Percentiles rank a stretch among this genome's conserved stretches.
phyloP scores from a whole-genome alignment of 768 basidiomycete species.

The Russula griseocarnosa region DNA sequence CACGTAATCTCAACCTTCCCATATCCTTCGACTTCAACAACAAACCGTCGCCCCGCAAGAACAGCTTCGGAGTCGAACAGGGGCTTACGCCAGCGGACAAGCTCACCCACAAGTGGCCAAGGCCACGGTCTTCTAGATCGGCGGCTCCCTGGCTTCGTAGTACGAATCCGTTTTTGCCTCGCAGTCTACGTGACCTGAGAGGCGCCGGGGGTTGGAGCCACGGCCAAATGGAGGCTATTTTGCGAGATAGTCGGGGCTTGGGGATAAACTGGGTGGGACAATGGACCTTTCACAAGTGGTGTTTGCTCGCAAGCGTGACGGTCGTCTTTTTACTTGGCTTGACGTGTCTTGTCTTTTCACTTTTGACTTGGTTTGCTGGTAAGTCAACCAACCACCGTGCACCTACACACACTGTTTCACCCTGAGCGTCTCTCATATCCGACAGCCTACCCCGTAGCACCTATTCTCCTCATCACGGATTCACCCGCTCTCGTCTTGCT shows the following conservation, averaged over 20 bases:
- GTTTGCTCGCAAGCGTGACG: conserved; percentile 50
- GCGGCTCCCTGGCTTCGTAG: conserved; percentile 4
- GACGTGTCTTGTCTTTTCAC: conserved; percentile 46
- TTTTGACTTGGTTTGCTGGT: conserved; percentile 61
- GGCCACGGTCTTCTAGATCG: conserved; percentile 36
- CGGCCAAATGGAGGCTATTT: conserved; percentile 22
- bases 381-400: no score
- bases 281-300: conserved; percentile 68
- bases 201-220: conserved; percentile 17
- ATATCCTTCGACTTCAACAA: not conserved
- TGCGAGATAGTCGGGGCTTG: conserved; percentile 38
- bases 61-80: not conserved
- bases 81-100: conserved; percentile 32
- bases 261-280: conserved; percentile 40
- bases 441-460: conserved; percentile 58
- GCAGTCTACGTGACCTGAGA: conserved; percentile 16
- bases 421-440: not conserved
- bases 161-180: conserved; percentile 18
- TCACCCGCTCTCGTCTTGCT: conserved; percentile 51
- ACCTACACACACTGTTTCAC: not conserved
- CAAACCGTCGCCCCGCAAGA: not conserved
- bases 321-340: conserved; percentile 54
- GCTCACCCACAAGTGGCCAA: conserved; percentile 52
- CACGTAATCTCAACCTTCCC: not conserved
- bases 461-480: conserved; percentile 60